Base-by-base conservation (phyloP, 805 yeast genomes). In the Metschnikowia chrysomelidarum region DNA sequence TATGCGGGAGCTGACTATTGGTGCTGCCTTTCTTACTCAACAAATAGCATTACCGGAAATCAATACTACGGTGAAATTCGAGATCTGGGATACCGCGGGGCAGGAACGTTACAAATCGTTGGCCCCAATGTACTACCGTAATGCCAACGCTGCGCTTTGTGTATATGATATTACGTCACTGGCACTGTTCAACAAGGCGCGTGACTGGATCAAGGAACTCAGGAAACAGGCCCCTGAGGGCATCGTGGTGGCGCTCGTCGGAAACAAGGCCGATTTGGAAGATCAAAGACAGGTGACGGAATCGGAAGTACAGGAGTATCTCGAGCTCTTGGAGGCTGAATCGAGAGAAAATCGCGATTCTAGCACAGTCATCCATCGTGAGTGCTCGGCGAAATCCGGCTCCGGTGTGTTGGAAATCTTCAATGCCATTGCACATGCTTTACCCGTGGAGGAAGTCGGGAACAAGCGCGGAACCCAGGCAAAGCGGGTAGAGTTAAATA, bases 11-110 rank as follows among this genome's bases (percentile, higher is more conserved):
- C 97, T 97, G 15, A 91, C 98, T 2, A 91, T 91, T 50, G 98
- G 98, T 11, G 98, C 98, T 4, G 98, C 98, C 3, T 91, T 91
- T 56, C 68, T 91, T 38, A 91, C 98, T 24, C 98, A 91, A 59
- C 79, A 94, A 54, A 89, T 96, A 56, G 78, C 86, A 15, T 82
- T 93, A 26, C 49, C 54, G 85, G 93, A 32, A 83, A 81, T 42
- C 76, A 82, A 53, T 15, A 41, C 52, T 22, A 85, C 93, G 7
- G 86, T 91, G 55, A 91, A 93, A 61, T 88, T 87, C 58, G 95
- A 86, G 57, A 87, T 86, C 41, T 86, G 95, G 95, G 98, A 89
- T 59, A 89, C 98, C 10, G 98, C 98, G 2, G 98, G 98, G 14
- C 98, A 91, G 68, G 98, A 91, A 60, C 68, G 98, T 46, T 91